Evolutionary conservation across 345 rosid genomes (phyloP).

Genomic region (Acer saccharum): DNA sequence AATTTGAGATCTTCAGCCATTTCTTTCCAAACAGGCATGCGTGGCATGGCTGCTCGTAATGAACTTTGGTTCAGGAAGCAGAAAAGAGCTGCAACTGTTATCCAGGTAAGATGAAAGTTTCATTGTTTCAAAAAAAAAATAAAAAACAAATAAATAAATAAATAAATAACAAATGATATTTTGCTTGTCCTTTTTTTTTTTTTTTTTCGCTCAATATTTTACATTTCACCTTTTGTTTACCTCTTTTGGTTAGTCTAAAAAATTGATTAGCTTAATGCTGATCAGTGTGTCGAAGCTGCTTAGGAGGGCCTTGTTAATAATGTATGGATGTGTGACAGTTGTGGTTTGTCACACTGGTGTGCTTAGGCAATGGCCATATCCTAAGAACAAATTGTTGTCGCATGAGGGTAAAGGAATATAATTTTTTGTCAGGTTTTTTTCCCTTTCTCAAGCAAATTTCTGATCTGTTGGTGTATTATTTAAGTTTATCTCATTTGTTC

Average conservation of each 20-base stretch:
- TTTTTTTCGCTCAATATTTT: not conserved
- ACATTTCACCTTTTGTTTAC: not conserved
- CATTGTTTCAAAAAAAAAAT: constrained; percentile 19
- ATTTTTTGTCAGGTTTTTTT: not conserved
- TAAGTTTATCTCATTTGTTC: not conserved
- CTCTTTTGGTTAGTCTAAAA: constrained; percentile 12
- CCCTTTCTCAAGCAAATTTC: not conserved
- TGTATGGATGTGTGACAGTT: not conserved
- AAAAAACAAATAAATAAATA: too few species aligned
- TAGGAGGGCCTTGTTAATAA: not conserved
- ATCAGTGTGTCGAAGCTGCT: not conserved
- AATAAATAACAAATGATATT: not conserved
- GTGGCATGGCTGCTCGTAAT: constrained; percentile 73
- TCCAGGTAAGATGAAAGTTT: constrained; percentile 59
- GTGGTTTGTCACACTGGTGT: not conserved
- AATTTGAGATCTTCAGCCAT: constrained; percentile 55
- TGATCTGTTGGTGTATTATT: not conserved
- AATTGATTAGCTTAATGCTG: not conserved
- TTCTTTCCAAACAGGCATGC: constrained; percentile 71
- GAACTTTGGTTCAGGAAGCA: constrained; percentile 64
- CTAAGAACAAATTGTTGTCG: not conserved
- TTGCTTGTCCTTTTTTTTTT: constrained; percentile 14
- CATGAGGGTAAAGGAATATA: not conserved
- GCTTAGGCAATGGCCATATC: not conserved
- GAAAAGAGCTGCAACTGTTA: constrained; percentile 59